These are phyloP conservation scores for Pholiota conissans DNA, from an alignment of 768 basidiomycete genomes.

Conservation along the genomic window DNA sequence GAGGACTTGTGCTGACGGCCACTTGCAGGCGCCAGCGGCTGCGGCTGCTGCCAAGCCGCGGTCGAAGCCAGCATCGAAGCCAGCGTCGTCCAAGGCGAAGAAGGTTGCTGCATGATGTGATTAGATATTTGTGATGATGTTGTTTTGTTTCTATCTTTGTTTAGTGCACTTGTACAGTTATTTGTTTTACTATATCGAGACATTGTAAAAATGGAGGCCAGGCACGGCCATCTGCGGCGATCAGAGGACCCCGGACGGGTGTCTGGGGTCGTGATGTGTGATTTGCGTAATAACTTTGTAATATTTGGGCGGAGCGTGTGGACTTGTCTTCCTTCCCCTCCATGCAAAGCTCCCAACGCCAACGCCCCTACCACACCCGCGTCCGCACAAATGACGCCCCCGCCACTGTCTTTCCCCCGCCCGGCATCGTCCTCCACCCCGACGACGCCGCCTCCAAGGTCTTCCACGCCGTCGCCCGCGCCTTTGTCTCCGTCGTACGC, in stretches of 20 bases:
- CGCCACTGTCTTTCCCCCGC: conserved; percentile 55
- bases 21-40: conserved; percentile 35
- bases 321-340: conserved; percentile 22
- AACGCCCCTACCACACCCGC: conserved; percentile 52
- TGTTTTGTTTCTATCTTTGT: conserved; percentile 16
- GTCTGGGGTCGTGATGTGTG: neutral
- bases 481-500: conserved; percentile 74
- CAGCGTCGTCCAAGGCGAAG: too few species aligned
- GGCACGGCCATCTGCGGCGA: conserved; percentile 28
- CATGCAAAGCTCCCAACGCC: conserved; percentile 18
- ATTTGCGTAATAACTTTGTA: conserved; percentile 9
- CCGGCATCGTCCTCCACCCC: conserved; percentile 65
- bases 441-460: conserved; percentile 75
- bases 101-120: conserved; percentile 21
- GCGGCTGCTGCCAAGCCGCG: conserved; percentile 31
- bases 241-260: conserved; percentile 23
- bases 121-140: conserved; percentile 12
- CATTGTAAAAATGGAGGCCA: neutral
- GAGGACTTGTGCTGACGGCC: conserved; percentile 1
- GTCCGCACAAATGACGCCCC: conserved; percentile 32
- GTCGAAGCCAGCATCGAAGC: conserved; percentile 32
- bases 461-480: conserved; percentile 69
- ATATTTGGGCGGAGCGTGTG: conserved; percentile 13
- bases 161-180: conserved; percentile 16
- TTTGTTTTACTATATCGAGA: conserved; percentile 8